Evolutionary conservation across 2,329 filamentous ascomycete species (phyloP).

Genomic region (Fusarium pseudocircinatum): DNA sequence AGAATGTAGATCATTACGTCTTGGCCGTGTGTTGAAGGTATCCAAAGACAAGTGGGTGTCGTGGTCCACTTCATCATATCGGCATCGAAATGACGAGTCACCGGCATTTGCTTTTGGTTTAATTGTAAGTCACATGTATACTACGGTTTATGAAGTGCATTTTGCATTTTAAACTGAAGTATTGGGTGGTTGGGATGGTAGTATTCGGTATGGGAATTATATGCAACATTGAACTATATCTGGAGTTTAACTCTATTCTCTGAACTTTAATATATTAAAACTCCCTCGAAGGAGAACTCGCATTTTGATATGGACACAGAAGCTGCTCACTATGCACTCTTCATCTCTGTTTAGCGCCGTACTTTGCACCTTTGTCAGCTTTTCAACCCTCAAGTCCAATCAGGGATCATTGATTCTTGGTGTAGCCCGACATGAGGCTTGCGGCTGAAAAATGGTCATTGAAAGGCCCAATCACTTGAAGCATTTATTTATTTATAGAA

Average conservation of each 20-base stretch:
- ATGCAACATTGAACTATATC: background rate
- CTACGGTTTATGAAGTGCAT: accelerated
- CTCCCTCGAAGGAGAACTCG: accelerated
- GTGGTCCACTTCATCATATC: background rate
- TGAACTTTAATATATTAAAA: background rate
- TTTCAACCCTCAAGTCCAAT: background rate
- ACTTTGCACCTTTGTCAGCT: background rate
- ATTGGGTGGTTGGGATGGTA: background rate
- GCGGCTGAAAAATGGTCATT: background rate
- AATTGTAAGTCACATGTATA: background rate
- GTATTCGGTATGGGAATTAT: background rate
- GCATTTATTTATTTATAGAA: background rate
- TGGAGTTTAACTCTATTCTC: background rate
- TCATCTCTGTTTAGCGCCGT: accelerated
- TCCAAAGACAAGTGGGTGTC: background rate
- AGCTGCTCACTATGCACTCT: accelerated
- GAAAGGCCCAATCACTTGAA: background rate
- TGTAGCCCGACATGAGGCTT: background rate
- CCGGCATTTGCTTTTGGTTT: too few relatives aligned
- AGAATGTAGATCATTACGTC: background rate
- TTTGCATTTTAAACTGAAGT: background rate
- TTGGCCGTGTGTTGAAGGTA: background rate
- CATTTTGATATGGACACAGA: accelerated
- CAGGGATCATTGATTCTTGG: background rate
- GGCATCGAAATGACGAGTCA: background rate